Base-by-base conservation (phyloP, 164 flowering plant species). In the Chimonanthus salicifolius region DNA sequence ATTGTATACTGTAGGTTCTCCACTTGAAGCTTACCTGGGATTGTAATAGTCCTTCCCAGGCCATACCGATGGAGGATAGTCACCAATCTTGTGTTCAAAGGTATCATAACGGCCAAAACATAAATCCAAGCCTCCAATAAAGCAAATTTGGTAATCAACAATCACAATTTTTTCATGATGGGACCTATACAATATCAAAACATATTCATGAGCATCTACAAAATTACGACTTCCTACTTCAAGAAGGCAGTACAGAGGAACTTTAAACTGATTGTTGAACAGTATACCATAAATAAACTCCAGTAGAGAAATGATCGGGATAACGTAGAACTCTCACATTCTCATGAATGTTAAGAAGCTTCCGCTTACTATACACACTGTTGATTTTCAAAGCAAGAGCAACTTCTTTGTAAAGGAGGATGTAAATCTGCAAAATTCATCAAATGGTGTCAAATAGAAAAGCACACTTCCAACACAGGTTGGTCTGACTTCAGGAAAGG, bases 101-200 rank as follows among this genome's bases (percentile, higher is more conserved):
- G 93, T 88, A 79, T 96, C 99, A 82, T 88, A 96, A 20, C 99
- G 99, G 9, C 99, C 99, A 85, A 96, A 96, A 80, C 99, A 96
- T 74, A 96, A 83, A 85, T 96, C 99, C 70, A 96, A 84, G 67
- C 99, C 99, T 73, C 99, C 99, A 79, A 96, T 85, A 80, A 87
- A 96, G 84, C 97, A 94, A 71, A 96, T 80, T 9, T 85, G 92
- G 72, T 92, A 58, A 84, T 96, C 99, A 84, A 96, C 89, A 78
- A 96, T 94, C 76, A 96, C 98, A 78, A 94, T 85, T 79, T 96
- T 96, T 85, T 96, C 99, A 86, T 96, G 99, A 80, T 95, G 99
- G 71, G 99, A 95, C 99, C 99, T 95, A 71, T 69, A 83, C 64
- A 13, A 48, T 67, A 78, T 74, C 70, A 78, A 72, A n/a, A 68